Evolutionary conservation across 2,329 filamentous ascomycete genomes (phyloP), one percentile per base, ranked within the genome.

Genomic region (Pseudogymnoascus sp.): DNA sequence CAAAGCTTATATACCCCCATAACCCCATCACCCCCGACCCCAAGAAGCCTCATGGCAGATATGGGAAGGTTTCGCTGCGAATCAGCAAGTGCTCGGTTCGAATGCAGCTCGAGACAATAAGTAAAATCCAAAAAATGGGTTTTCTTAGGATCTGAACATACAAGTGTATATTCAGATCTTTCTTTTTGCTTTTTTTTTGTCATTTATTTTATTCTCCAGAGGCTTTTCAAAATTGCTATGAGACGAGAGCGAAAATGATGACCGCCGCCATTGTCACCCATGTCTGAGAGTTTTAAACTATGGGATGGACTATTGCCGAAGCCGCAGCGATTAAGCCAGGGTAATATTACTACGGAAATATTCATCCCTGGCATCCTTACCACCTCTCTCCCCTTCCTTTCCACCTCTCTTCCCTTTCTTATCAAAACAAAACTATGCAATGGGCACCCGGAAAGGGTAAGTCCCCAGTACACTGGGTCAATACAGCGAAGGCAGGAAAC

Each of bases 11-110:
- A 56, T 56, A 56, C 16, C 28, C 50, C 28, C 10, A 35, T 19
- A 56, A 22, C 28, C 11, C 10, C 50, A 14, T 22, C 3, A 22
- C 28, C 3, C 10, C 33, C 50, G 50, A 16, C 50, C 50, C n/a
- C 50, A 56, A 35, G 50, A 35, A 56, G 50, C 50, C 50, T 56
- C 11, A 33, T 56, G 50, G 50, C 28, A 6, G 50, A 56, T 53
- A 56, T 56, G 26, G 28, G 50, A 56, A 56, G 28, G 28, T 56
- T 10, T 56, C 28, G 10, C 50, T 56, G 50, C 50, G 11, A 6
- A 56, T 11, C 16, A 56, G 50, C 50, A 56, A 56, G 50, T 56
- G 50, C 28, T 56, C 8, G 28, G 50, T 56, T 56, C 50, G 16
- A 56, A 33, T n/a, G 26, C 50, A 33, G 50, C 50, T 56, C 10